These are phyloP conservation scores for Amoebophrya sp. DNA, from an alignment of 169 alveolate genomes.

Conservation along the genomic window DNA sequence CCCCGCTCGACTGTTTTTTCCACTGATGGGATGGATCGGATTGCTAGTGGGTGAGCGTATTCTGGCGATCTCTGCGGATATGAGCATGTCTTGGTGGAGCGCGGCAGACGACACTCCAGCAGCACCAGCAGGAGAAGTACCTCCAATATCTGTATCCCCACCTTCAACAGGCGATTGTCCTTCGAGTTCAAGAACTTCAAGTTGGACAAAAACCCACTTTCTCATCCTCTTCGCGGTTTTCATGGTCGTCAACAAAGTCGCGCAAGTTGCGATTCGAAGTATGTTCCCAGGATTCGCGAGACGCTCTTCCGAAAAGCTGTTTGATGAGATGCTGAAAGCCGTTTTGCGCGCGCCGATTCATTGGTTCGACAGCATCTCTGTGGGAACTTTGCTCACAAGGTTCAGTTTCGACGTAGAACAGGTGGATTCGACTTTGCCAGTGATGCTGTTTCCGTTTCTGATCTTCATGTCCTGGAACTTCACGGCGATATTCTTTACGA, in stretches of 20 bases:
- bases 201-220: not conserved
- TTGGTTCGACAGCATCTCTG: not conserved
- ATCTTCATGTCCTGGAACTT: not conserved
- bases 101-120: too few species aligned
- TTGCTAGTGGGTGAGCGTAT: not conserved
- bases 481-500: not conserved
- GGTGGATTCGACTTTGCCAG: not conserved
- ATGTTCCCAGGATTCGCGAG: not conserved
- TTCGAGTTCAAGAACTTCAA: too few species aligned
- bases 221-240: not conserved
- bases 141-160: too few species aligned
- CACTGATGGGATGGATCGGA: not conserved
- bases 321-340: not conserved
- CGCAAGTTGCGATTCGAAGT: not conserved
- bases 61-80: not conserved
- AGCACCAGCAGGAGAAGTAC: too few species aligned
- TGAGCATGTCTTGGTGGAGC: not conserved
- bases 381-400: not conserved
- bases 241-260: not conserved
- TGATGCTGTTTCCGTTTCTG: not conserved
- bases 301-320: not conserved
- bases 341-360: conserved; percentile 2
- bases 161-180: not conserved
- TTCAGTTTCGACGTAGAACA: not conserved
- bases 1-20: not conserved